Conservation (phyloP, 2,329 filamentous ascomycete species). For the Botryosphaeria dothidea region DNA sequence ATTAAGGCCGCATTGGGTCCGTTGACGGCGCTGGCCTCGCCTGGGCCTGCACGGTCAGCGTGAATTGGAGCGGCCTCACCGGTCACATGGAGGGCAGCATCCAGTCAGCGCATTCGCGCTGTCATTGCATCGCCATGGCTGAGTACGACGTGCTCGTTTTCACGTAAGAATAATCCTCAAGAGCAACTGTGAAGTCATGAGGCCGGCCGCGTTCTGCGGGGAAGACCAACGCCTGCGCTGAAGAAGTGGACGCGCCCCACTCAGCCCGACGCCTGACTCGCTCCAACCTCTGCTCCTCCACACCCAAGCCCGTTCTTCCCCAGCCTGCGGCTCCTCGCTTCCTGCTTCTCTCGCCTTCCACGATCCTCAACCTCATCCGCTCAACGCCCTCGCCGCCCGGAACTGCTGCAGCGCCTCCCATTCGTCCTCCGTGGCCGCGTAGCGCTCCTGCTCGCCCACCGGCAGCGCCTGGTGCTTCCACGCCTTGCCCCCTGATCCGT, state of each 20-base stretch:
- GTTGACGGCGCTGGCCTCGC: background rate
- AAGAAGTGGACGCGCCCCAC: slow-evolving; percentile 11
- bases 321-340: background rate
- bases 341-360: slow-evolving; percentile 12
- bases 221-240: slow-evolving; percentile 2
- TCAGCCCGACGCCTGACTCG: slow-evolving; percentile 2
- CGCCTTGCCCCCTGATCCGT: slow-evolving; percentile 58
- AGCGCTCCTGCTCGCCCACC: slow-evolving; percentile 29
- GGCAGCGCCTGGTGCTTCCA: slow-evolving; percentile 59
- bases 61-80: background rate
- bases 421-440: slow-evolving; percentile 30
- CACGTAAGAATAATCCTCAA: slow-evolving; percentile 11
- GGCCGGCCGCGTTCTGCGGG: slow-evolving; percentile 13
- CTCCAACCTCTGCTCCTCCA: background rate
- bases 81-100: slow-evolving; percentile 13
- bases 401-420: slow-evolving; percentile 30
- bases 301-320: background rate
- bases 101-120: slow-evolving; percentile 12
- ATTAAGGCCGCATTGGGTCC: slow-evolving; percentile 12
- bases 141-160: slow-evolving; percentile 14
- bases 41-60: slow-evolving; percentile 4
- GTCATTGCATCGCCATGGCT: slow-evolving; percentile 14
- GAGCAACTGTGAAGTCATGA: slow-evolving; percentile 14
- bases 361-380: background rate
- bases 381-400: slow-evolving; percentile 26